Evolutionary conservation across 2,329 filamentous ascomycete species (phyloP).

Genomic region (Grosmannia penicillata): DNA sequence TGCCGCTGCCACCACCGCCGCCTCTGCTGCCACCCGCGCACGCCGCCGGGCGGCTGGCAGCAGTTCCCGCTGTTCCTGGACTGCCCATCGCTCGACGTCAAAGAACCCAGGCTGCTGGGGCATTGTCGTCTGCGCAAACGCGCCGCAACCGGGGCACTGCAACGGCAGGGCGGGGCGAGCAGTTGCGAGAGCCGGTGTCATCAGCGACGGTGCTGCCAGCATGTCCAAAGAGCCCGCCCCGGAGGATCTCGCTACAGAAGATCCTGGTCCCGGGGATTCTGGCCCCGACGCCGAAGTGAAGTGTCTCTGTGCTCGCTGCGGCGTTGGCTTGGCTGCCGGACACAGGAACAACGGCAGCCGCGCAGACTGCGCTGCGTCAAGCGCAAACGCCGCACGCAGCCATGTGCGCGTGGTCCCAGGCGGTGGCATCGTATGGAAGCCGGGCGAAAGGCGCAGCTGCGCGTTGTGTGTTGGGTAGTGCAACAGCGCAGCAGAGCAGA

Average conservation of each 20-base stretch:
- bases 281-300: too few species aligned
- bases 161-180: too few species aligned
- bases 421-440: too few species aligned
- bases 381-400: constrained; percentile 6
- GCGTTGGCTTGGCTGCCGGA: constrained; percentile 3
- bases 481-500: too few species aligned
- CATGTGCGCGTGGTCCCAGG: constrained; percentile 3
- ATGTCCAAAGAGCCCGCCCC: too few species aligned
- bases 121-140: constrained; percentile 41
- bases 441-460: too few species aligned
- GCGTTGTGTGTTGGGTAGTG: too few species aligned
- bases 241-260: too few species aligned
- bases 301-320: too few species aligned
- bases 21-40: constrained; percentile 19
- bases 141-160: constrained; percentile 51
- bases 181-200: too few species aligned
- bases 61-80: constrained; percentile 30
- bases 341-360: constrained; percentile 9
- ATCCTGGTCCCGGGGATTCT: too few species aligned
- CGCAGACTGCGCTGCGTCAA: constrained; percentile 3
- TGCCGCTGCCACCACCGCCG: constrained; percentile 30
- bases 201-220: too few species aligned
- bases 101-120: constrained; percentile 43
- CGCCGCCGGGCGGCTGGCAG: constrained; percentile 13
- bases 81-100: constrained; percentile 32